Percentiles rank a stretch among this genome's conserved stretches.
Evolutionary conservation across 2,329 filamentous ascomycete genomes (phyloP).

Genomic region (Pezicula rhizophila): DNA sequence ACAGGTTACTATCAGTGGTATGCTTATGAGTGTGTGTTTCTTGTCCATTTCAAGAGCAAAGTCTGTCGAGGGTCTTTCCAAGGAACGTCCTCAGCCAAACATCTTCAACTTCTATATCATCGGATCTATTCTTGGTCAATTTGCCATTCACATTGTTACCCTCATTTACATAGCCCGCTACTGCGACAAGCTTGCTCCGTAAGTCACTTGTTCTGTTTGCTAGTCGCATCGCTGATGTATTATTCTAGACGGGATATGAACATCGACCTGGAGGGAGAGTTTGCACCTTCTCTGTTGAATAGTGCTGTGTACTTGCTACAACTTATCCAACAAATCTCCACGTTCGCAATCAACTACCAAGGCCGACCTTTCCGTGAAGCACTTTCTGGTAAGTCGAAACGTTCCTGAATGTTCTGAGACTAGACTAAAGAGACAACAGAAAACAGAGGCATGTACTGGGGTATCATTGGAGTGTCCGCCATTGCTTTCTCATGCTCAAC

Average conservation of each 20-base stretch:
- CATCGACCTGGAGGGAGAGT: constrained; percentile 91
- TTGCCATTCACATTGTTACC: constrained; percentile 89
- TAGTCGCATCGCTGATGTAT: constrained; percentile 17
- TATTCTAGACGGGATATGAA: constrained; percentile 44
- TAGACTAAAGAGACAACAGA: constrained; percentile 13
- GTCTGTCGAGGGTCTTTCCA: constrained; percentile 90
- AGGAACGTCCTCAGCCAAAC: constrained; percentile 95
- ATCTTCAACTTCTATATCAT: constrained; percentile 99
- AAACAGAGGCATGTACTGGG: constrained; percentile 97
- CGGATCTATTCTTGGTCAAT: constrained; percentile 92
- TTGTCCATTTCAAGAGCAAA: constrained; percentile 96
- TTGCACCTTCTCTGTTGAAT: constrained; percentile 88
- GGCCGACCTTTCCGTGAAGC: constrained; percentile 95
- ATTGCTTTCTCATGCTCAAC: constrained; percentile 93
- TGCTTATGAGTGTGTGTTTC: constrained; percentile 99
- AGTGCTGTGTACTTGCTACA: constrained; percentile 95
- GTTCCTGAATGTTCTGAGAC: too few relatives aligned
- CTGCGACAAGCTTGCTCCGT: constrained; percentile 81
- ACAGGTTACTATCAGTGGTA: constrained; percentile 96
- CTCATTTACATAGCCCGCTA: constrained; percentile 90
- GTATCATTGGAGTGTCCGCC: constrained; percentile 80
- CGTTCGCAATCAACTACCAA: constrained; percentile 99
- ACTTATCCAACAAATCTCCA: constrained; percentile 97
- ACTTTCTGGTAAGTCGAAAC: constrained; percentile 51
- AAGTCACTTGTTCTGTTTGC: constrained; percentile 35